Evolutionary conservation across 306 rosid species (phyloP), one percentile per base, ranked within the genome.

Genomic region (Vachellia pachyceras): DNA sequence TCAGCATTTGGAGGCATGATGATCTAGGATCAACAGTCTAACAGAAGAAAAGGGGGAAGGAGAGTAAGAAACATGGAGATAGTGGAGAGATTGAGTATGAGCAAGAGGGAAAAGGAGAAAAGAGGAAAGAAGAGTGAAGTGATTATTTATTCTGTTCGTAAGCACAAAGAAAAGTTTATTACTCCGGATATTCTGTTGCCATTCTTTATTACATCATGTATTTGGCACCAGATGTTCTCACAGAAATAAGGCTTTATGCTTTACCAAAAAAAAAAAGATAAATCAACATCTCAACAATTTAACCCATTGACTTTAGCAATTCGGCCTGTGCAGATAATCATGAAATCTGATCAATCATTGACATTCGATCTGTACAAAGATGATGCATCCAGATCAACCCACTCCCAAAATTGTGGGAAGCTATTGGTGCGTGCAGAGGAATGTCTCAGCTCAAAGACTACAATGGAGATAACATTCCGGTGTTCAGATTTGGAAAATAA

Each of bases 401-500:
- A 42, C 86, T 77, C 87, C 60, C 87, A 76, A 64, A 81, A 86
- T 71, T 50, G 58, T 80, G 99, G 98, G 84, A 92, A 90, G 81
- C 90, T 96, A 80, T 80, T 72, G 52, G 89, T 96, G 82, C 90
- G 85, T 80, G 98, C 91, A 75, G 99, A 96, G 88, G 98, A 96
- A 85, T 89, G 89, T 83, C 37, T 92, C 85, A 89, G 79, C 88
- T 96, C 98, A 47, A 96, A 92, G 90, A 90, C 94, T 63, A 85
- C 91, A 0, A 39, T 87, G 36, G 98, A 93, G 87, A 84, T 96
- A 87, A 85, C 84, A 79, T 87, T 96, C 68, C 90, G 90, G 87
- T 92, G 99, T 90, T 84, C 89, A 52, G 94, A 96, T 84, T 92
- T 96, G 97, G 98, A 92, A 86, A 79, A 85, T 85, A 93, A 87